Evolutionary conservation across 2,329 filamentous ascomycete genomes (phyloP), one percentile per base, ranked within the genome.

Genomic region (Chaetomium strumarium): DNA sequence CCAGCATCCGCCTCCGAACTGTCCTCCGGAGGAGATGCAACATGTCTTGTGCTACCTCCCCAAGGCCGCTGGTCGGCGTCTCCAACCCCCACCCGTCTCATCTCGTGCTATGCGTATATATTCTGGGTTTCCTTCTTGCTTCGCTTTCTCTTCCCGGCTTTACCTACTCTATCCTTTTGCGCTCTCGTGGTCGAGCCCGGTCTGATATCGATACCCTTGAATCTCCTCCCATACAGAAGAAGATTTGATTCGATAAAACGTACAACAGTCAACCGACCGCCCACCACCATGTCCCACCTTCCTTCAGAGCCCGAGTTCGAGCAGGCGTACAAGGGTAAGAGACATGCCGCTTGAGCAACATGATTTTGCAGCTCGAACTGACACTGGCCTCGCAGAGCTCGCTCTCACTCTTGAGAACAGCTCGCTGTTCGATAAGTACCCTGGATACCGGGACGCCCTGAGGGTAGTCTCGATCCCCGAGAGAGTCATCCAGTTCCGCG

Each of bases 401-500:
- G 88, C 80, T 72, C 93, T 87, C 68, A 96, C 91, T 58, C 89
- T 99, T 68, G 90, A 97, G 77, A 84, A 91, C 79, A 93, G 87
- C 73, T 84, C 85, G 58, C 86, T 99, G 62, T 97, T 97, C 80
- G 70, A 91, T 72, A 86, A 95, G 77, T 84, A 95, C 76, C 93
- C 92, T 63, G 90, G 96, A 74, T 96, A 93, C 84, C 85, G 84
- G 73, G 95, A 84, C 64, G 93, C 92, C 55, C 86, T 97, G 63
- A 79, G 87, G 68, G 84, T 99, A 64, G 85, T 85, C 69, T 84
- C 92, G 63, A 84, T 97, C 67, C 93, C 93, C 52, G 93, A 99
- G 82, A 90, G 93, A 61, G 74, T 96, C 68, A 88, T 97, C 70
- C 91, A 97, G 75, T 99, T 99, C 85, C 86, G 93, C 63, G 90